A percentile compares a stretch with the other conserved stretches of the same genome.
phyloP scores from a whole-genome alignment of 805 yeast species.

The Saturnispora quitensis region DNA sequence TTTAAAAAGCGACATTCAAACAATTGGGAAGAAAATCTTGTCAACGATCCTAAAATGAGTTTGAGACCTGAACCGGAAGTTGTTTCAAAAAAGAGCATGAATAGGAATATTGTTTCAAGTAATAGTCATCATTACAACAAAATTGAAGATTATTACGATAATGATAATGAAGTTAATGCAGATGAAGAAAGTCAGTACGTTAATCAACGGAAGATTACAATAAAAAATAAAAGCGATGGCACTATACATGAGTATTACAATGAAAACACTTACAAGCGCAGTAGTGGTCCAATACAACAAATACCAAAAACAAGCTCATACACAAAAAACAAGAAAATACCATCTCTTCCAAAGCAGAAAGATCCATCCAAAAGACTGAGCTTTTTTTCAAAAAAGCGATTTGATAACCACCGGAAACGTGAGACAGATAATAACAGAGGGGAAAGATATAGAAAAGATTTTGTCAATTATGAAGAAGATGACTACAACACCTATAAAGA shows the following conservation, averaged over 20 bases:
- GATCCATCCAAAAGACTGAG: background rate
- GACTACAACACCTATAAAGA: background rate
- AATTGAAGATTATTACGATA: background rate
- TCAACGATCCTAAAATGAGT: conserved; percentile 1
- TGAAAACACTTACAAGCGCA: background rate
- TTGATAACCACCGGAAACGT: background rate
- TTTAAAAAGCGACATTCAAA: conserved; percentile 2
- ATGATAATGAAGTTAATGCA: background rate
- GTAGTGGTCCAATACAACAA: background rate
- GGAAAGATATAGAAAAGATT: background rate
- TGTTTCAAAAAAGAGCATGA: background rate
- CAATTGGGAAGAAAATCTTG: background rate
- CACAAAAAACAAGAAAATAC: background rate
- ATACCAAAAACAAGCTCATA: background rate
- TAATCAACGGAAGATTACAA: background rate
- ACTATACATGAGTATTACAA: background rate
- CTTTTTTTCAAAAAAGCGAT: background rate
- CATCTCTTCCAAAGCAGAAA: background rate
- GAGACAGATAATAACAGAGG: background rate
- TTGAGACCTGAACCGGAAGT: conserved; percentile 6
- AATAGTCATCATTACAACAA: background rate
- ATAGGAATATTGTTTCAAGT: background rate
- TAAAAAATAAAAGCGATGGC: background rate
- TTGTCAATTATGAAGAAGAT: background rate
- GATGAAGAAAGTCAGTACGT: background rate